phyloP scores from a whole-genome alignment of 2,329 filamentous ascomycete species.

The Pleurostoma richardsiae region DNA sequence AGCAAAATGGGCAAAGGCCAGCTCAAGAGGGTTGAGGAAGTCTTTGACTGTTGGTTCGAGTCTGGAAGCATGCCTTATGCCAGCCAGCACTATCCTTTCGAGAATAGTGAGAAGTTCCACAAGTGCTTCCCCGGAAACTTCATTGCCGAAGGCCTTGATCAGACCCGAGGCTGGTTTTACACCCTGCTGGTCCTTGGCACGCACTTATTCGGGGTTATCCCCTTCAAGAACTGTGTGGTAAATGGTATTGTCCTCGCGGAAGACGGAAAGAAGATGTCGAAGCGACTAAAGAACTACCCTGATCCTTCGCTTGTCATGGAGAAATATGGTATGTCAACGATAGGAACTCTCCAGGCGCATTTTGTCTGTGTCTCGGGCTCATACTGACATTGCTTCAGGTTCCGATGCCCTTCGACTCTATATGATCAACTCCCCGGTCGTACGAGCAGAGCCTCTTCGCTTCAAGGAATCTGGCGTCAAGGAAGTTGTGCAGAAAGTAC shows the following conservation, averaged over 20 bases:
- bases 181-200: conserved; percentile 84
- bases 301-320: conserved; percentile 79
- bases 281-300: conserved; percentile 93
- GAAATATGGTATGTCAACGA: conserved; percentile 61
- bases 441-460: conserved; percentile 80
- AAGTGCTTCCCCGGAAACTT: conserved; percentile 86
- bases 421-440: conserved; percentile 93
- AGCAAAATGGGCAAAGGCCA: conserved; percentile 81
- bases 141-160: conserved; percentile 79
- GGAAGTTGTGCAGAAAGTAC: conserved; percentile 87
- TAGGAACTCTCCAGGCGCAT: no score
- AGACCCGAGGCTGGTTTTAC: conserved; percentile 97
- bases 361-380: no score
- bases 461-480: conserved; percentile 93
- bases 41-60: conserved; percentile 97
- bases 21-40: conserved; percentile 77
- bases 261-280: conserved; percentile 98
- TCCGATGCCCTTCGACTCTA: conserved; percentile 89
- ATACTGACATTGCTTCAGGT: no score
- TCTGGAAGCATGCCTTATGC: conserved; percentile 95
- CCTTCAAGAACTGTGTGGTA: conserved; percentile 95
- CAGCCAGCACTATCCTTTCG: conserved; percentile 86
- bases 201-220: conserved; percentile 76
- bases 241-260: conserved; percentile 92
- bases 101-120: conserved; percentile 77